These are phyloP conservation scores for Chalaropsis thielavioides DNA, from an alignment of 2,329 filamentous ascomycete genomes.

Conservation along the genomic window DNA sequence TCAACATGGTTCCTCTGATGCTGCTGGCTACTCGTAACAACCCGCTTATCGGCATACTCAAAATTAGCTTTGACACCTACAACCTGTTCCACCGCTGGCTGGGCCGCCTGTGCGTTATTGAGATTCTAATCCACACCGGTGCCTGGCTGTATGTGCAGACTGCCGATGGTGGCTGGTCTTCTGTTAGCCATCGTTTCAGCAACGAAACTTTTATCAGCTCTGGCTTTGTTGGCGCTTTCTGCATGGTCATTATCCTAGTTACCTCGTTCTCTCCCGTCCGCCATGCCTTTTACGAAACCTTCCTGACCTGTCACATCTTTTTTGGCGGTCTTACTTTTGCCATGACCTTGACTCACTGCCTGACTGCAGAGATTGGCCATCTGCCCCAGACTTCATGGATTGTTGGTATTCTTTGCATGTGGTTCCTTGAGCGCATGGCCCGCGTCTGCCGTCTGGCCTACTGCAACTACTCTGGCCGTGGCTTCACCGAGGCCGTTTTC, in stretches of 20 bases:
- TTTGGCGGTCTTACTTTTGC: slow-evolving; percentile 53
- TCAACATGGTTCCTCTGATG: slow-evolving; percentile 69
- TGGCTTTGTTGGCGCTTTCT: slow-evolving; percentile 45
- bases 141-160: slow-evolving; percentile 63
- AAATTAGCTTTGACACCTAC: slow-evolving; percentile 69
- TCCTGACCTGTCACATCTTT: slow-evolving; percentile 72
- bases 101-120: slow-evolving; percentile 58
- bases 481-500: slow-evolving; percentile 49
- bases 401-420: slow-evolving; percentile 58
- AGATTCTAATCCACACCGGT: slow-evolving; percentile 51
- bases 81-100: slow-evolving; percentile 72
- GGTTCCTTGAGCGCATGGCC: slow-evolving; percentile 54
- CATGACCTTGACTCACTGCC: slow-evolving; percentile 66
- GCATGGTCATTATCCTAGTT: slow-evolving; percentile 52
- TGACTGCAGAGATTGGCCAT: slow-evolving; percentile 48
- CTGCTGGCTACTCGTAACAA: slow-evolving; percentile 65
- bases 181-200: slow-evolving; percentile 39
- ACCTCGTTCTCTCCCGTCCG: slow-evolving; percentile 65
- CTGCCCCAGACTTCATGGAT: slow-evolving; percentile 63
- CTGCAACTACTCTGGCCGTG: slow-evolving; percentile 46
- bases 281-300: slow-evolving; percentile 95
- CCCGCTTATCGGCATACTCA: slow-evolving; percentile 55
- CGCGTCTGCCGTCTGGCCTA: slow-evolving; percentile 51
- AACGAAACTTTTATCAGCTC: slow-evolving; percentile 50
- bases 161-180: slow-evolving; percentile 47